These are phyloP conservation scores for Calonectria pseudoturangicola DNA, from an alignment of 2,329 filamentous ascomycete genomes.

Conservation along the genomic window DNA sequence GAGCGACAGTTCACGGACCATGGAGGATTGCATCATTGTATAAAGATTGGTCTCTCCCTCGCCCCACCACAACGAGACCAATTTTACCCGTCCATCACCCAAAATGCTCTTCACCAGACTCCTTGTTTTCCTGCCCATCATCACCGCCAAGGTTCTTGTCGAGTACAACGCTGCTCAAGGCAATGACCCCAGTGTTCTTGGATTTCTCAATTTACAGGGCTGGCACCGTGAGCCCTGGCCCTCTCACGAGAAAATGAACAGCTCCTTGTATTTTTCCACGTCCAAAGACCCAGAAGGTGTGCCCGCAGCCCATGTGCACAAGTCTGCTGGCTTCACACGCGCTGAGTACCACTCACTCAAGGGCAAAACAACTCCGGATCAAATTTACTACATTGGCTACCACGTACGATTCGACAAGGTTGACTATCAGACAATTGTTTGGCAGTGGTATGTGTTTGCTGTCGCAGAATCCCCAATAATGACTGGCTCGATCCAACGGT, in stretches of 20 bases:
- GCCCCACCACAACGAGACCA: no score
- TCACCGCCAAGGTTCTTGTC: neutral
- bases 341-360: constrained; percentile 8
- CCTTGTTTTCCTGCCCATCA: neutral
- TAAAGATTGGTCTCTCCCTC: no score
- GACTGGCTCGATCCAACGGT: neutral
- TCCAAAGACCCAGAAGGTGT: neutral
- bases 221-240: neutral
- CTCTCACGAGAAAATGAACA: neutral
- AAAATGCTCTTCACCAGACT: neutral
- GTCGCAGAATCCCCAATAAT: no score
- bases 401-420: constrained; percentile 16
- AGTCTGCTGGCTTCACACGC: neutral
- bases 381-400: constrained; percentile 17
- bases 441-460: constrained; percentile 19
- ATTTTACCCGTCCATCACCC: neutral
- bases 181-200: neutral
- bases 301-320: constrained; percentile 25
- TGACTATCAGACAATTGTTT: constrained; percentile 22
- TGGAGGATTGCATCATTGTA: no score
- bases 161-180: neutral
- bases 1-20: no score
- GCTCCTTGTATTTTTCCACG: constrained; percentile 1
- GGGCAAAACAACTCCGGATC: neutral
- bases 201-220: neutral